phyloP scores from a whole-genome alignment of 23 red algal genomes.

The Gracilaria gracilis region DNA sequence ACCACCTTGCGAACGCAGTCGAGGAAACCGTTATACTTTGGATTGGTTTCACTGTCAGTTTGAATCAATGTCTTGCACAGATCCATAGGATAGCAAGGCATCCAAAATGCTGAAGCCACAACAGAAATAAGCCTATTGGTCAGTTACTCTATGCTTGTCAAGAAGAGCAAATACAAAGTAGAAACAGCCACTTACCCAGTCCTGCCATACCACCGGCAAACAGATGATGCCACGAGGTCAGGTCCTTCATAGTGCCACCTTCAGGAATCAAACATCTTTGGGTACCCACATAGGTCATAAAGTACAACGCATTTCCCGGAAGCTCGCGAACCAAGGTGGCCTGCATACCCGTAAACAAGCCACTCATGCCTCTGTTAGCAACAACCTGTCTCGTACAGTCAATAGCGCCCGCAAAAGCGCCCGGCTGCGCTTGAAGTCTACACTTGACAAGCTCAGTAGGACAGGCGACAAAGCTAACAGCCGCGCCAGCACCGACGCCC shows the following conservation, averaged over 20 bases:
- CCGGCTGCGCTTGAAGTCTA: conserved; percentile 78
- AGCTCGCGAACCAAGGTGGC: conserved; percentile 83
- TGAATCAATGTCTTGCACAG: conserved; percentile 87
- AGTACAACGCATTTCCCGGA: conserved; percentile 77
- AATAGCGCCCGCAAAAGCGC: conserved; percentile 68
- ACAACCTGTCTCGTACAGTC: conserved; percentile 81
- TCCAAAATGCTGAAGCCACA: conserved; percentile 39
- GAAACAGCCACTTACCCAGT: conserved; percentile 69
- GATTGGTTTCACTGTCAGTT: conserved; percentile 81
- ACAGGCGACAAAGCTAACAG: conserved; percentile 82
- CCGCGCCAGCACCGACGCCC: conserved; percentile 75
- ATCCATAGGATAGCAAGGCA: conserved; percentile 81
- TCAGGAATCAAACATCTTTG: conserved; percentile 48
- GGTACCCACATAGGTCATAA: conserved; percentile 74
- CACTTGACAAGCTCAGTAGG: conserved; percentile 93
- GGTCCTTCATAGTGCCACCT: conserved; percentile 47
- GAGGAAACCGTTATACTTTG: conserved; percentile 68
- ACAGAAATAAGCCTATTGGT: no score
- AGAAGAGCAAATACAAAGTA: no score
- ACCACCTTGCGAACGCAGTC: conserved; percentile 72
- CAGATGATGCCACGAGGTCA: conserved; percentile 56
- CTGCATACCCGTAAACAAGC: conserved; percentile 79
- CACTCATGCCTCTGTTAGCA: conserved; percentile 57
- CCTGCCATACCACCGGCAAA: conserved; percentile 78
- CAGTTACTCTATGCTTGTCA: no score